phyloP scores from a whole-genome alignment of 371 early-diverging fungal species.

The Mortierella sp. region DNA sequence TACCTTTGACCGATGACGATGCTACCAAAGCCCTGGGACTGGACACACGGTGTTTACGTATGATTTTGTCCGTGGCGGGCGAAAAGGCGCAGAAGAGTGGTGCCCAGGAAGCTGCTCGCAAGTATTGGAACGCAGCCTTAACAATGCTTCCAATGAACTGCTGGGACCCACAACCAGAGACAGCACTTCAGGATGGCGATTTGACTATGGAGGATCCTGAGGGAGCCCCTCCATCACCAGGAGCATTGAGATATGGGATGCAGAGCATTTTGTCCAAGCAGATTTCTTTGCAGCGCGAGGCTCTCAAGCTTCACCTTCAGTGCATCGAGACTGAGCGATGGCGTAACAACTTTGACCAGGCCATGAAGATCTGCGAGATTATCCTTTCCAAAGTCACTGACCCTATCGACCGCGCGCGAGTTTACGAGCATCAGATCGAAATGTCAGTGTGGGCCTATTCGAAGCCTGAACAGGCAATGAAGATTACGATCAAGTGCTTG shows the following conservation, averaged over 20 bases:
- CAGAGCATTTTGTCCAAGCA: not conserved
- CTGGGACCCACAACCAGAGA: conserved; percentile 14
- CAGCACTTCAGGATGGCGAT: not conserved
- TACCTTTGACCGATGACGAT: conserved; percentile 13
- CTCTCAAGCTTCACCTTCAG: conserved; percentile 42
- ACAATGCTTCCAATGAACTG: conserved; percentile 24
- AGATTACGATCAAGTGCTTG: conserved; percentile 28
- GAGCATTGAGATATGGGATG: not conserved
- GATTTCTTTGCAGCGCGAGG: conserved; percentile 25
- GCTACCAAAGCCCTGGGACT: not conserved
- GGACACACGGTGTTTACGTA: conserved; percentile 18
- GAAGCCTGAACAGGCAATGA: conserved; percentile 14
- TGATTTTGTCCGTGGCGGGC: conserved; percentile 27
- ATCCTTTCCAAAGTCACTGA: conserved; percentile 31
- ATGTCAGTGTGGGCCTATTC: conserved; percentile 46
- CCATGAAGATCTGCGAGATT: conserved; percentile 37
- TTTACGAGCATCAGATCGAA: conserved; percentile 49
- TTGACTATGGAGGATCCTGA: not conserved
- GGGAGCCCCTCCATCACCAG: too few species aligned
- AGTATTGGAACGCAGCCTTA: conserved; percentile 33
- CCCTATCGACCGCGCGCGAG: conserved; percentile 41
- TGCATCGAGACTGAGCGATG: conserved; percentile 50
- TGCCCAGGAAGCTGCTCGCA: conserved; percentile 33
- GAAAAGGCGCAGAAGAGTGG: conserved; percentile 46
- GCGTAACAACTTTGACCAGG: conserved; percentile 43